These are phyloP conservation scores for Xylaria sp. DNA, from an alignment of 2,329 filamentous ascomycete species.

Conservation along the genomic window DNA sequence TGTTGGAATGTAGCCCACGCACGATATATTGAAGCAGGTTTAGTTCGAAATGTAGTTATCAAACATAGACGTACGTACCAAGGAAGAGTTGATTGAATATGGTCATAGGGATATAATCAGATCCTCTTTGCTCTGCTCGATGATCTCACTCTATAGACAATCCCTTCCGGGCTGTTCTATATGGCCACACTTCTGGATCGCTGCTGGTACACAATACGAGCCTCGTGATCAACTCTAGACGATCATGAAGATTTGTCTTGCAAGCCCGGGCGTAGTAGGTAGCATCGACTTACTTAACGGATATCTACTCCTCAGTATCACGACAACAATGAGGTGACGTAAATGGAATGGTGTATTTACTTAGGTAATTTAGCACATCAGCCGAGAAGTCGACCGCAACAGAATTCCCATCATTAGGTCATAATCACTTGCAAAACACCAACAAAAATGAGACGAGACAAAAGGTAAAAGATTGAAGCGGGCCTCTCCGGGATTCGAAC, in stretches of 20 bases:
- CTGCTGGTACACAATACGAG: too few relatives aligned
- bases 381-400: not conserved
- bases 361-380: not conserved
- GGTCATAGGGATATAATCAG: too few relatives aligned
- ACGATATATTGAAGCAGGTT: not conserved
- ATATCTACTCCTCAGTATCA: not conserved
- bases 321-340: not conserved
- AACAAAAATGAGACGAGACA: not conserved
- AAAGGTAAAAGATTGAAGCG: not conserved
- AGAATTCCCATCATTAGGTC: not conserved
- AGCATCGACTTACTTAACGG: too few relatives aligned
- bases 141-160: too few relatives aligned
- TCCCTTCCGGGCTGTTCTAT: too few relatives aligned
- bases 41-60: not conserved
- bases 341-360: not conserved
- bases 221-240: too few relatives aligned
- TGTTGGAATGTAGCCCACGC: not conserved
- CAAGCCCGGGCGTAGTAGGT: too few relatives aligned
- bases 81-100: not conserved
- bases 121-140: too few relatives aligned
- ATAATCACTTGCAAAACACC: too few relatives aligned
- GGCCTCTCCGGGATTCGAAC: slow-evolving; percentile 35
- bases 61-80: not conserved
- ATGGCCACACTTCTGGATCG: too few relatives aligned
- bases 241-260: too few relatives aligned